Evolutionary conservation across 495 filamentous ascomycete species (phyloP), one percentile per base, ranked within the genome.

Genomic region (Aspergillus steynii): DNA sequence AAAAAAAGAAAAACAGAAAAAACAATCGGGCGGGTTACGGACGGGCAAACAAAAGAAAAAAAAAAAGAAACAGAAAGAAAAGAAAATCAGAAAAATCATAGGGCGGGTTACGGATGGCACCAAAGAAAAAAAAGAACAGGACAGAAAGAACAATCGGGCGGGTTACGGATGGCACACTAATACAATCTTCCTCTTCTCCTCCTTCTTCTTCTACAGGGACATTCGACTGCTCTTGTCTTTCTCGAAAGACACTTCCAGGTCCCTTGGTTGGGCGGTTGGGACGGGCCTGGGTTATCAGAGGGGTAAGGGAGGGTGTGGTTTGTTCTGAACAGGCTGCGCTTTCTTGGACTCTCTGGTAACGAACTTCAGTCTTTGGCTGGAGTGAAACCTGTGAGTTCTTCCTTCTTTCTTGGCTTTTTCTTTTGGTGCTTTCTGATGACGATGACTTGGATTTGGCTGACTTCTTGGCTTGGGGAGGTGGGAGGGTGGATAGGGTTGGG

Each of bases 281-380:
- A 37, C 29, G 60, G 60, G 61, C 61, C 61, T 63, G 61, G 62
- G 58, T 60, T 57, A 64, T 64, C 62, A 20, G 61, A 53, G 45
- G 49, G 15, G 34, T 26, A 20, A 20, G 49, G 49, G 49, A 10
- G 49, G 50, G 14, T 5, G 46, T 49, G 46, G 46, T n/a, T 3
- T 7, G 31, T 32, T 32, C 7, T 20, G 20, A 20, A 20, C 20
- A 20, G 20, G 20, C 14, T 12, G 37, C 14, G 2, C 2, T 8
- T 42, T 9, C 1, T 34, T 34, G 14, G 7, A 12, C 1, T 14
- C n/a, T 49, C 47, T 49, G 47, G 15, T 49, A 49, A 49, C 47
- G 6, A 4, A 49, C 26, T 49, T 20, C 47, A 20, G n/a, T 49
- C 15, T 10, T 49, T 20, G 20, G 46, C 14, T 49, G 15, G 25